A percentile compares a stretch with the other conserved stretches of the same genome.
These are phyloP conservation scores for Trichodelitschia bisporula DNA, from an alignment of 495 filamentous ascomycete species.

Conservation along the genomic window DNA sequence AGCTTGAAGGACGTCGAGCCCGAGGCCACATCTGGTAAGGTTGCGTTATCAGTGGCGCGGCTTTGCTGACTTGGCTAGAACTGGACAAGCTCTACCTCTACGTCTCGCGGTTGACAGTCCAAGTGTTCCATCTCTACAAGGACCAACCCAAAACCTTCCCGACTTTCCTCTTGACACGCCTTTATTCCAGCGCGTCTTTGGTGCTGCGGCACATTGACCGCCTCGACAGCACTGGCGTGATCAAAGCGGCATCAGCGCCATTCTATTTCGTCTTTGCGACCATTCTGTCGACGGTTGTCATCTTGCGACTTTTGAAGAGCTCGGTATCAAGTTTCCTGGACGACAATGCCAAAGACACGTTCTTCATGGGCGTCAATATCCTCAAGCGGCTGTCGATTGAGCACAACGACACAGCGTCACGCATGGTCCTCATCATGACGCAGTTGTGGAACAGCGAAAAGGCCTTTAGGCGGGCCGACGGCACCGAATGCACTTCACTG, in stretches of 20 bases:
- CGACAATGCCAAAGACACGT: neutral
- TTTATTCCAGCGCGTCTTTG: too few relatives aligned
- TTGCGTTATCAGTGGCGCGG: neutral
- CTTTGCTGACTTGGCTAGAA: neutral
- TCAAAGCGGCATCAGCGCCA: too few relatives aligned
- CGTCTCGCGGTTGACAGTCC: neutral
- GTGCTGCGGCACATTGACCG: too few relatives aligned
- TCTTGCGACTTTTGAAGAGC: neutral
- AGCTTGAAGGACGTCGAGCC: neutral
- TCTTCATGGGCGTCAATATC: neutral
- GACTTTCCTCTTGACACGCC: too few relatives aligned
- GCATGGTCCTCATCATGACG: conserved; percentile 15
- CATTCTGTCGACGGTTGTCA: neutral
- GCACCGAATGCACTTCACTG: conserved; percentile 16
- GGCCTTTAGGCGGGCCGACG: conserved; percentile 21
- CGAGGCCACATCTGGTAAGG: neutral
- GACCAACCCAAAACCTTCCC: too few relatives aligned
- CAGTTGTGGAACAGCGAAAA: conserved; percentile 23
- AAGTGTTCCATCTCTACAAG: neutral
- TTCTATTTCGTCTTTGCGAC: too few relatives aligned
- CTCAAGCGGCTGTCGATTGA: neutral
- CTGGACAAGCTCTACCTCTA: neutral
- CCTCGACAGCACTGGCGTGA: too few relatives aligned
- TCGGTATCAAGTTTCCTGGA: neutral
- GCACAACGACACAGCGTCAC: conserved; percentile 1